Percentiles rank a stretch among this genome's conserved stretches.
These are phyloP conservation scores for Euryodendron excelsum DNA, from an alignment of 148 eudicot species.

Conservation along the genomic window DNA sequence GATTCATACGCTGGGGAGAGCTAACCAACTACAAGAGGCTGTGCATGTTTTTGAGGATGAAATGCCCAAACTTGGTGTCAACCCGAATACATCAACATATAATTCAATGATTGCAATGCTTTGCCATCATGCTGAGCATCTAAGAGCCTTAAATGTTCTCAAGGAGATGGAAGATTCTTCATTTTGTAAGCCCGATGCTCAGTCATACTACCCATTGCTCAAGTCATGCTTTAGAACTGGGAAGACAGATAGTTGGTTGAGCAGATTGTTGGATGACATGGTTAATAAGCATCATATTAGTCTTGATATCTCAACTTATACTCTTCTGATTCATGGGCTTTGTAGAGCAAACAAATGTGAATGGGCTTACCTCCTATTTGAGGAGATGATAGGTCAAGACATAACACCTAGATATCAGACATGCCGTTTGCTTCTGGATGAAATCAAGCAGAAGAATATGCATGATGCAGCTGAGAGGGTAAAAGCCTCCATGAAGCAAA, in stretches of 20 bases:
- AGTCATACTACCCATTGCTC: constrained; percentile 63
- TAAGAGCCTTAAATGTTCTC: constrained; percentile 48
- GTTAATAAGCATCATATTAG: constrained; percentile 67
- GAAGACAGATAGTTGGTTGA: constrained; percentile 34
- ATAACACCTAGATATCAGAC: constrained; percentile 57
- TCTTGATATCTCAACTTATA: constrained; percentile 58
- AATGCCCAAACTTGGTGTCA: constrained; percentile 53
- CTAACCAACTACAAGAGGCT: constrained; percentile 51
- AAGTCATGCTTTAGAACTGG: constrained; percentile 55
- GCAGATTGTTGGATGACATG: constrained; percentile 56
- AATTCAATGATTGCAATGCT: constrained; percentile 72
- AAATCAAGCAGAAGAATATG: constrained; percentile 44
- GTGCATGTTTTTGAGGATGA: constrained; percentile 49
- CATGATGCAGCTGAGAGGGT: too few relatives aligned
- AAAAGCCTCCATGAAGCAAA: too few relatives aligned
- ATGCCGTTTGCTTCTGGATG: constrained; percentile 59
- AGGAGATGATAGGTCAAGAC: constrained; percentile 63
- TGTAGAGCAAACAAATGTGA: constrained; percentile 55
- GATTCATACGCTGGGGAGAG: constrained; percentile 66
- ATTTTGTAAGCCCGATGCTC: constrained; percentile 68
- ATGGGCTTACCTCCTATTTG: constrained; percentile 63
- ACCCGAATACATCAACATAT: constrained; percentile 64
- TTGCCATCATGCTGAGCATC: constrained; percentile 50
- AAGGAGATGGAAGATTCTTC: constrained; percentile 44
- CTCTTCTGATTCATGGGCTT: constrained; percentile 77